Percentiles rank a stretch among this genome's conserved stretches.
These are phyloP conservation scores for Hyphopichia burtonii DNA, from an alignment of 1,139 yeast species.

Conservation along the genomic window DNA sequence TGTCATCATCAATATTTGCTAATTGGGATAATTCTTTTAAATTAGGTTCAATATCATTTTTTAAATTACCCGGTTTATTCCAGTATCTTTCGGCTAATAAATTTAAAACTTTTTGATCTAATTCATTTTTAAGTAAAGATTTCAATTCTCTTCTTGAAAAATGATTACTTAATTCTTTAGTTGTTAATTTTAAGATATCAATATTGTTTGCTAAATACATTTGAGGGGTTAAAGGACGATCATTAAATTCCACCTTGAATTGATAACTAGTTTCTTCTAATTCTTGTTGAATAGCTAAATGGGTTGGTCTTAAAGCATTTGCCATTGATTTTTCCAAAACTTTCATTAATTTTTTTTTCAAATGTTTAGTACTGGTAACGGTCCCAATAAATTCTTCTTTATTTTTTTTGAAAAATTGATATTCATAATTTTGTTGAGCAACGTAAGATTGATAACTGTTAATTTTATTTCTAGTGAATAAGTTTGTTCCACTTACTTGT, in stretches of 20 bases:
- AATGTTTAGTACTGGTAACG: conserved; percentile 70
- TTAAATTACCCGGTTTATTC: conserved; percentile 57
- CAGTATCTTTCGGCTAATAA: conserved; percentile 88
- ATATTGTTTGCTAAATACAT: conserved; percentile 90
- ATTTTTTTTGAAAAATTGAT: conserved; percentile 56
- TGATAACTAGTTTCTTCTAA: conserved; percentile 90
- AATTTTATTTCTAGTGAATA: conserved; percentile 36
- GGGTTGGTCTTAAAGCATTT: conserved; percentile 82
- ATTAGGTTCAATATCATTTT: conserved; percentile 41
- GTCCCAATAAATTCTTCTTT: conserved; percentile 63
- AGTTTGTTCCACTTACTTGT: conserved; percentile 16
- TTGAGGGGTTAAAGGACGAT: conserved; percentile 88
- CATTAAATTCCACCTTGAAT: conserved; percentile 95
- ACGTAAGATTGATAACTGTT: conserved; percentile 49
- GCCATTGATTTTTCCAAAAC: conserved; percentile 94
- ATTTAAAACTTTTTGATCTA: conserved; percentile 87
- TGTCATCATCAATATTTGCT: conserved; percentile 58
- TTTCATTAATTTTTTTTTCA: conserved; percentile 78
- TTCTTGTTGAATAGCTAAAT: conserved; percentile 81
- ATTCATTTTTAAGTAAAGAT: conserved; percentile 73
- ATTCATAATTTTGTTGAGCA: conserved; percentile 68
- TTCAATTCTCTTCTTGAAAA: conserved; percentile 84
- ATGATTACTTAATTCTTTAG: conserved; percentile 80
- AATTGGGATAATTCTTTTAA: conserved; percentile 51
- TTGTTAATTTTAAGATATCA: conserved; percentile 80